Conservation (phyloP, 2,329 filamentous ascomycete genomes). For the Claviceps digitariae region DNA sequence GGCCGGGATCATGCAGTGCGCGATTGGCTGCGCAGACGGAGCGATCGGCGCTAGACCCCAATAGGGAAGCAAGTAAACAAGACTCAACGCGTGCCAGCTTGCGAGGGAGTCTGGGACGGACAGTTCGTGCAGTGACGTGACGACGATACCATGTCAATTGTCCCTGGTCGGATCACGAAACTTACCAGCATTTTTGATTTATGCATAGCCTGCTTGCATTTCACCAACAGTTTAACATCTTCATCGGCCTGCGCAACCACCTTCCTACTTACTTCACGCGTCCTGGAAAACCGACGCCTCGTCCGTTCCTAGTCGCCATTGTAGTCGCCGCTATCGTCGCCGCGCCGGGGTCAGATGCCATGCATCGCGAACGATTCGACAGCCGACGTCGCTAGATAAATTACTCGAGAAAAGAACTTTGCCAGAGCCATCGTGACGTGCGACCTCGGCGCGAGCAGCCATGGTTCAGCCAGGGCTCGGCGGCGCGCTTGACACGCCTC, state of each 20-base stretch:
- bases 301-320: neutral
- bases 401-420: neutral
- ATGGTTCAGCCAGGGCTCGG: slow-evolving; percentile 54
- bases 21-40: neutral
- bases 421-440: neutral
- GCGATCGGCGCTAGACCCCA: slow-evolving; percentile 18
- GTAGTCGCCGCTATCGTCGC: neutral
- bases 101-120: too few species aligned
- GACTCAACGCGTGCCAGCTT: slow-evolving; percentile 14
- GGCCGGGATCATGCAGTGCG: neutral
- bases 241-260: neutral
- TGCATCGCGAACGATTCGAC: neutral
- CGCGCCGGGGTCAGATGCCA: neutral
- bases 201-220: slow-evolving; percentile 9
- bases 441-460: slow-evolving; percentile 9
- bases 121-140: neutral
- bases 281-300: neutral
- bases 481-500: slow-evolving; percentile 66
- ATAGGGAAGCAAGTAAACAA: slow-evolving; percentile 30
- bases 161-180: neutral
- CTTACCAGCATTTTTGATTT: neutral
- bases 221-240: slow-evolving; percentile 1
- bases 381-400: neutral
- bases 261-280: neutral
- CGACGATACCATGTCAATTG: neutral